Conservation (phyloP, 2,329 filamentous ascomycete genomes). For the Aureobasidium leucospermi region DNA sequence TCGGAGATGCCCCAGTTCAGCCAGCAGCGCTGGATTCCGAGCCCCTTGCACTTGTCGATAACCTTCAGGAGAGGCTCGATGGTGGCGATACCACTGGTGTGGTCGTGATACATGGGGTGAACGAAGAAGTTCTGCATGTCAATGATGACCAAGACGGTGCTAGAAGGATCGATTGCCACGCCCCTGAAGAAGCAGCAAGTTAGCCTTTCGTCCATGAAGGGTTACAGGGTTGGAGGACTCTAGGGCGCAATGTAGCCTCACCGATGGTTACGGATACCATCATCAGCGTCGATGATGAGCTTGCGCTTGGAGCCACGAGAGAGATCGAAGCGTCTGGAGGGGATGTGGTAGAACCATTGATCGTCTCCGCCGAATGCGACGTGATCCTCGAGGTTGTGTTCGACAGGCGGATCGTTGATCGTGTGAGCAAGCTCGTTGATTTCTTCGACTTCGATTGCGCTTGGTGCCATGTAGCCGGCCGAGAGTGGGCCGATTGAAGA, state of each 20-base stretch:
- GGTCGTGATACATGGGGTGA: constrained; percentile 26
- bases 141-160: constrained; percentile 29
- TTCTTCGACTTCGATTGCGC: constrained; percentile 23
- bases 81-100: constrained; percentile 26
- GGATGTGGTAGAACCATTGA: constrained; percentile 35
- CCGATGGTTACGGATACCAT: constrained; percentile 31
- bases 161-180: constrained; percentile 33
- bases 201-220: not conserved
- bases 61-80: constrained; percentile 32
- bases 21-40: constrained; percentile 35
- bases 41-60: constrained; percentile 33
- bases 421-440: constrained; percentile 23
- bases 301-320: constrained; percentile 31
- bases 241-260: not conserved
- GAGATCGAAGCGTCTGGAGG: constrained; percentile 36
- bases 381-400: constrained; percentile 31
- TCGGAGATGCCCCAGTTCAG: constrained; percentile 37
- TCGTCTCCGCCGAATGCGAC: constrained; percentile 35
- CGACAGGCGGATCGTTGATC: constrained; percentile 18
- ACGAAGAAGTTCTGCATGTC: constrained; percentile 26
- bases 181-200: constrained; percentile 20
- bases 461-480: constrained; percentile 23
- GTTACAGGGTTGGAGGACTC: constrained; percentile 3
- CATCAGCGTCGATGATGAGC: constrained; percentile 34
- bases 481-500: not conserved